Conservation (phyloP, 2,329 filamentous ascomycete genomes). For the Ilyonectria sp. region DNA sequence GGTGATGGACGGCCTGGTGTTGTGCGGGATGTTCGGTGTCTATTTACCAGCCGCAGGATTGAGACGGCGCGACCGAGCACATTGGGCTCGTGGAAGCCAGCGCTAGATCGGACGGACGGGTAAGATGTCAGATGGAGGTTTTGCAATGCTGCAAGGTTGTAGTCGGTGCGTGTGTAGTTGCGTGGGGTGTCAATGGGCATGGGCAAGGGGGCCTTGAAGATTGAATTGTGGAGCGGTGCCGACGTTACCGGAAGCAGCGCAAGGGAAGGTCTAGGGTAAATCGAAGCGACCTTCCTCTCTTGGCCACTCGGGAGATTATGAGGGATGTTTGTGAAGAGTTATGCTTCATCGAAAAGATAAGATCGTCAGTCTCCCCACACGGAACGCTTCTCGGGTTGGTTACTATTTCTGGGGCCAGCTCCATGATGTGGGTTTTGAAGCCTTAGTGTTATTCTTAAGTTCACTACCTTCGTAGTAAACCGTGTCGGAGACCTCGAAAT, state of each 20-base stretch:
- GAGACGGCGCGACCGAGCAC: background rate
- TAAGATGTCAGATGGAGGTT: background rate
- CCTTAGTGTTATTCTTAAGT: no score
- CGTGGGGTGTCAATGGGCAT: background rate
- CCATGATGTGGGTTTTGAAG: no score
- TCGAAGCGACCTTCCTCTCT: slow-evolving; percentile 1
- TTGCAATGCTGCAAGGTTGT: slow-evolving; percentile 2
- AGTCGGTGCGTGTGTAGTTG: background rate
- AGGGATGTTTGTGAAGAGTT: background rate
- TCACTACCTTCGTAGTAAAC: no score
- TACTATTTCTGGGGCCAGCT: no score
- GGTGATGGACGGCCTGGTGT: background rate
- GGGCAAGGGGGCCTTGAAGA: background rate
- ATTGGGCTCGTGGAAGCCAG: slow-evolving; percentile 1
- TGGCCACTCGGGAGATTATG: background rate
- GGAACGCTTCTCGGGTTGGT: no score
- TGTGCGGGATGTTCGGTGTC: background rate
- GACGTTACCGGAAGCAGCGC: background rate
- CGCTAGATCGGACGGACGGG: background rate
- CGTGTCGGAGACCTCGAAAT: no score
- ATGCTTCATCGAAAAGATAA: background rate
- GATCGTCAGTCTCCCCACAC: background rate
- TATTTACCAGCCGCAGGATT: background rate
- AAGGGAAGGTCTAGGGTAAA: slow-evolving; percentile 8
- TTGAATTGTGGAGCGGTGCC: background rate